A percentile compares a stretch with the other conserved stretches of the same genome.
These are phyloP conservation scores for Dactylellina sp. DNA, from an alignment of 2,329 filamentous ascomycete genomes.

Conservation along the genomic window DNA sequence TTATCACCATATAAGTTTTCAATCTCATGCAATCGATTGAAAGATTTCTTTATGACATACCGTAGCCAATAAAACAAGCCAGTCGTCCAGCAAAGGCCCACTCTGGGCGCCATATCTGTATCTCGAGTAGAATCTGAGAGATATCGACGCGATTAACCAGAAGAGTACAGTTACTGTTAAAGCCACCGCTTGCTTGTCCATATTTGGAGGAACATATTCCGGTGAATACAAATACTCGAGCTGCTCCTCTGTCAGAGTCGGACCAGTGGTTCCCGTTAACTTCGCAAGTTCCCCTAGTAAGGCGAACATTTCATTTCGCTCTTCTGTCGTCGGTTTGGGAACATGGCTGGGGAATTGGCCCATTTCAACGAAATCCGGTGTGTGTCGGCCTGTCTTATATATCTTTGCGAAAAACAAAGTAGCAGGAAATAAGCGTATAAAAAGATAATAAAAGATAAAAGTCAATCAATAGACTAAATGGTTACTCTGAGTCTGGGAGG, in stretches of 20 bases:
- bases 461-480: background rate
- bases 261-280: conserved; percentile 17
- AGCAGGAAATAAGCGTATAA: conserved; percentile 8
- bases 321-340: conserved; percentile 48
- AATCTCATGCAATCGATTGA: background rate
- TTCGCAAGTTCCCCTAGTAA: conserved; percentile 33
- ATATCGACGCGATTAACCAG: conserved; percentile 36
- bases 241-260: conserved; percentile 25
- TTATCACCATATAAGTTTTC: background rate
- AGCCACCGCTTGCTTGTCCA: conserved; percentile 21
- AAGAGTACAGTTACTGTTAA: conserved; percentile 39
- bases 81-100: conserved; percentile 47
- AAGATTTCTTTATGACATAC: conserved; percentile 16
- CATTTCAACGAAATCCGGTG: conserved; percentile 22
- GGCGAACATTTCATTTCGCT: conserved; percentile 44
- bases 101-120: conserved; percentile 34
- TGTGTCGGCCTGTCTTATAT: background rate
- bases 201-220: conserved; percentile 48
- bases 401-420: background rate
- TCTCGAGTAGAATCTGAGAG: conserved; percentile 44
- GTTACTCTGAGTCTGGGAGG: no score
- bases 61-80: conserved; percentile 46
- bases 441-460: conserved; percentile 5
- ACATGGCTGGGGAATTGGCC: conserved; percentile 52
- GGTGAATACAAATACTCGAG: conserved; percentile 32